These are phyloP conservation scores for Amborella trichopoda DNA, from an alignment of 164 flowering plant species.

Conservation along the genomic window DNA sequence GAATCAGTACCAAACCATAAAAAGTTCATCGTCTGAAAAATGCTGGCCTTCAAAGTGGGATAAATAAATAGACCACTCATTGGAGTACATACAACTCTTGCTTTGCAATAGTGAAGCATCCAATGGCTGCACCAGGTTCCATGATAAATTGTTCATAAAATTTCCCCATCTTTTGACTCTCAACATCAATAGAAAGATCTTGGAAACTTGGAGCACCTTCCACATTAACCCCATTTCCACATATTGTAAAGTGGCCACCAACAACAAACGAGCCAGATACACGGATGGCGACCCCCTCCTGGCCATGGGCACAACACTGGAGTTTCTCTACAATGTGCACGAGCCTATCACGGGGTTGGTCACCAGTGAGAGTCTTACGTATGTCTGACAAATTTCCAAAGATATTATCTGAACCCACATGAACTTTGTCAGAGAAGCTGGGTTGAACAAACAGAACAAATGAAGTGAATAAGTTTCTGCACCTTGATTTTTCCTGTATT, in stretches of 20 bases:
- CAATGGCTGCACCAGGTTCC: slow-evolving; percentile 57
- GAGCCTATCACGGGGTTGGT: slow-evolving; percentile 79
- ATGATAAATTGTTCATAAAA: slow-evolving; percentile 86
- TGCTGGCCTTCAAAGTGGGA: no score
- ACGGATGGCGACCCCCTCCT: slow-evolving; percentile 77
- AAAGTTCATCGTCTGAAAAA: no score
- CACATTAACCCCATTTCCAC: slow-evolving; percentile 86
- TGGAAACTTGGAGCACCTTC: slow-evolving; percentile 82
- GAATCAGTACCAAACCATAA: no score
- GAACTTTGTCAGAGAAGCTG: slow-evolving; percentile 69
- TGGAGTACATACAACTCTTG: slow-evolving; percentile 79
- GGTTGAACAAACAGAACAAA: slow-evolving; percentile 1
- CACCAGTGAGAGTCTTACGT: slow-evolving; percentile 70
- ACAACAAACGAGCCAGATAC: slow-evolving; percentile 78
- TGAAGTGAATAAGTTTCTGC: not conserved
- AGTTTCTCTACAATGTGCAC: slow-evolving; percentile 96
- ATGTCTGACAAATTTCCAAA: slow-evolving; percentile 42
- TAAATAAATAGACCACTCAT: no score
- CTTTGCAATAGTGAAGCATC: slow-evolving; percentile 47
- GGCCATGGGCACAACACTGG: slow-evolving; percentile 81
- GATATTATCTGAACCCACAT: slow-evolving; percentile 53
- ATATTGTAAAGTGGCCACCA: slow-evolving; percentile 81
- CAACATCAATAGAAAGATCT: slow-evolving; percentile 51
- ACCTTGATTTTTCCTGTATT: not conserved
- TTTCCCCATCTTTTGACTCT: slow-evolving; percentile 61